Evolutionary conservation across 768 basidiomycete species (phyloP), one percentile per base, ranked within the genome.

Genomic region (Paxillus ammoniavirescens): DNA sequence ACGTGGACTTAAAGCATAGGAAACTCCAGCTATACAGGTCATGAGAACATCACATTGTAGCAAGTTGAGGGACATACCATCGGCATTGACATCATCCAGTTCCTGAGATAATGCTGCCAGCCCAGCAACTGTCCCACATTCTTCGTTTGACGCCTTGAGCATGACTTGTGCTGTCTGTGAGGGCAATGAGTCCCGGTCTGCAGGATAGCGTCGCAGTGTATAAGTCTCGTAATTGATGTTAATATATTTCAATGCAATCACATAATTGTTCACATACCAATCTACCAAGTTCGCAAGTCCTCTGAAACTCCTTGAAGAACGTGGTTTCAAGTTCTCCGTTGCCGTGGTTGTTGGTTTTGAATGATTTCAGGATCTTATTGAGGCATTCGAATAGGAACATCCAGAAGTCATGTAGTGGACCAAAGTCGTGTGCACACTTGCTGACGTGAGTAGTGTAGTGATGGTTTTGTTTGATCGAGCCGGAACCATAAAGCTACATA

Each of bases 321-420:
- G 65, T 60, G 0, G 55, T 48, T 49, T 73, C 66, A 0, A 74
- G 55, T 43, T 71, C 68, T 1, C 71, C 72, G 0, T 65, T 61
- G 5, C 35, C 55, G 40, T 70, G 72, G 40, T 73, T 72, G 37
- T 64, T 67, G 0, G 70, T 72, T 31, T 66, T 67, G 57, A 67
- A 73, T 5, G 60, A 59, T 58, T 75, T 75, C 4, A 75, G 52
- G 3, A 73, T 62, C 31, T 70, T 72, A 54, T 75, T 75, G 1
- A 75, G 50, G 0, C 66, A 5, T 26, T 26, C 23, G 23, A 26
- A 26, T 26, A 26, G 23, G 23, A 26, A 26, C 5, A 5, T 26
- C 23, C 23, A 26, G 23, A 26, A 26, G 23, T 26, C 23, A 26
- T 26, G 23, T 26, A 26, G 23, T 26, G 23, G 23, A 26, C 23